These are phyloP conservation scores for Aquilaria yunnanensis DNA, from an alignment of 345 rosid genomes.

Conservation along the genomic window DNA sequence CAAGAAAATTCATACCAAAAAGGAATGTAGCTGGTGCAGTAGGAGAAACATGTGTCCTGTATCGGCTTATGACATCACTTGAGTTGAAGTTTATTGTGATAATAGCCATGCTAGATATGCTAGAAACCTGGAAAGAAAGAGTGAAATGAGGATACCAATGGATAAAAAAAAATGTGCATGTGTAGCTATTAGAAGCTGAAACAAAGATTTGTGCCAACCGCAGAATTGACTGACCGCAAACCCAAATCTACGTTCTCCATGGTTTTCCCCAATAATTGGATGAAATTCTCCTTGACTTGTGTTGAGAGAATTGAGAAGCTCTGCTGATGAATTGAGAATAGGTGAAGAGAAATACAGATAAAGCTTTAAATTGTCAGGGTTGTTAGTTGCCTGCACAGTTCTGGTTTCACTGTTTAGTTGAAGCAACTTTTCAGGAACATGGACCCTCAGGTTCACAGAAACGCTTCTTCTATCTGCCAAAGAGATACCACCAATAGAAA, in stretches of 20 bases:
- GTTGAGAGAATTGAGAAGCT: constrained; percentile 46
- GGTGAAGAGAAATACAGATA: constrained; percentile 77
- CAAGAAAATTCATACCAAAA: constrained; percentile 40
- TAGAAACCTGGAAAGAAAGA: constrained; percentile 45
- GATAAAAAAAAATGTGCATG: background rate
- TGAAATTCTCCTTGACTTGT: constrained; percentile 53
- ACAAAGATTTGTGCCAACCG: background rate
- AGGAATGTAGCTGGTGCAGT: constrained; percentile 76
- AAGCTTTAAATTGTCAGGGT: constrained; percentile 47
- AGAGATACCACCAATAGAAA: constrained; percentile 13
- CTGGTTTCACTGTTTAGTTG: constrained; percentile 53
- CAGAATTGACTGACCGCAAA: constrained; percentile 44
- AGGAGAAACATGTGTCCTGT: constrained; percentile 69
- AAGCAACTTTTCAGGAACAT: constrained; percentile 65
- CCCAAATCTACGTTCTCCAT: constrained; percentile 68
- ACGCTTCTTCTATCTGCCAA: constrained; percentile 70
- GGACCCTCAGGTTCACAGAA: constrained; percentile 54
- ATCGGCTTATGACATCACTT: constrained; percentile 52
- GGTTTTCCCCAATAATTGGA: constrained; percentile 47
- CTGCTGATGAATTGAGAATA: constrained; percentile 60
- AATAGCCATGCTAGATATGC: constrained; percentile 46
- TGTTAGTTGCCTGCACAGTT: constrained; percentile 78
- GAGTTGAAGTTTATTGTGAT: constrained; percentile 49
- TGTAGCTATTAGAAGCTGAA: background rate
- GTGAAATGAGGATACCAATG: background rate